phyloP scores from a whole-genome alignment of 208 protist species.

The Acanthamoeba triangularis region DNA sequence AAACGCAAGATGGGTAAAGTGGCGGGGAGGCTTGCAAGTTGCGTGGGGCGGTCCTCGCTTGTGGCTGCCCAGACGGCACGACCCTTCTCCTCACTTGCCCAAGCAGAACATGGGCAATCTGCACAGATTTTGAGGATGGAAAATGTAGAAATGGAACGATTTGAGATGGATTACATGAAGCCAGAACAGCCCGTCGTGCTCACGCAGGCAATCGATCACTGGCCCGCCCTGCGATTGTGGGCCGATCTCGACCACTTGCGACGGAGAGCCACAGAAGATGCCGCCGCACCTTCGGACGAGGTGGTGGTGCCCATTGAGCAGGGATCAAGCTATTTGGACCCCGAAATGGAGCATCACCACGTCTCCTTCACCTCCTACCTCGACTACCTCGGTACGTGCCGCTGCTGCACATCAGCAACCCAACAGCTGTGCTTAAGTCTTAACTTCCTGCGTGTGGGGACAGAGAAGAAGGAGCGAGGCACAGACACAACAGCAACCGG shows the following conservation, averaged over 20 bases:
- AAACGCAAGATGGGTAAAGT: neutral
- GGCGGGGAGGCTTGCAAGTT: too few species aligned
- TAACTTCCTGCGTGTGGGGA: neutral
- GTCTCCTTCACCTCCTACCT: neutral
- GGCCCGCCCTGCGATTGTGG: constrained; percentile 13
- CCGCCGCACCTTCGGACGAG: neutral
- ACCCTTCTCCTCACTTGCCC: too few species aligned
- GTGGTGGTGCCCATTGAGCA: constrained; percentile 1
- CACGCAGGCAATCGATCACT: neutral
- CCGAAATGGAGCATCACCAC: neutral
- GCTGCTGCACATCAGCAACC: neutral
- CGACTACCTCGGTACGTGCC: neutral
- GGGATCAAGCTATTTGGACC: neutral
- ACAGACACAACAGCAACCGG: neutral
- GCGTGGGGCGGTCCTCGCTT: neutral
- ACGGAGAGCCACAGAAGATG: neutral
- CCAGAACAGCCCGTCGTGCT: neutral
- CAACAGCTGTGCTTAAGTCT: neutral
- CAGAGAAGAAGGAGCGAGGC: neutral
- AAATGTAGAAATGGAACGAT: neutral
- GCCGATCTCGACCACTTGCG: neutral
- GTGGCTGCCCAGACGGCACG: too few species aligned
- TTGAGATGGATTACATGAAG: neutral
- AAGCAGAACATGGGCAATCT: too few species aligned
- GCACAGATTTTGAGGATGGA: neutral